Base-by-base conservation (phyloP, 306 rosid species). In the Pueraria montana region DNA sequence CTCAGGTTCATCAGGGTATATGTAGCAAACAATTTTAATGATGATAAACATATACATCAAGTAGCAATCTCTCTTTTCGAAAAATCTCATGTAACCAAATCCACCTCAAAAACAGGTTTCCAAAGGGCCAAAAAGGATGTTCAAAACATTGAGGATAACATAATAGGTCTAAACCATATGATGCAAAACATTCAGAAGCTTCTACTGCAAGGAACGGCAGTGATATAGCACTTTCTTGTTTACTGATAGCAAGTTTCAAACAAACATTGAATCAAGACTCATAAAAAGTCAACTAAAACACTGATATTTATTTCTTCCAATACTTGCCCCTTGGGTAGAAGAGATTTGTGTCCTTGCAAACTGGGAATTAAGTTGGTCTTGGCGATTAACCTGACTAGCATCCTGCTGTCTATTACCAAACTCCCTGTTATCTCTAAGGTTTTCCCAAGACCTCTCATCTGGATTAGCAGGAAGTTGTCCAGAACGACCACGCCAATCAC, bases 401-500 rank as follows among this genome's bases (percentile, higher is more conserved):
- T 90, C 96, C 77, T 84, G 96, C 87, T 85, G 91, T 76, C 86
- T 73, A 55, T 87, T 83, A n/a, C 87, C 93, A 84, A 85, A 76
- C 59, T 89, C 94, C 77, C 74, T 88, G 70, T 82, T 87, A 27
- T 91, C 97, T 40, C 88, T 78, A 30, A 49, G 74, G 13, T 84
- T 55, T 23, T 89, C 92, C 94, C 91, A 84, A 58, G 94, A 89
- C 78, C 87, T 89, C 27, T 92, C 94, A 46, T 92, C 93, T 59
- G 84, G 88, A 56, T 87, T 43, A 27, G 91, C 14, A 72, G 94
- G 79, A 83, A 84, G 46, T 72, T 86, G 91, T 14, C 90, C 92
- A 80, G 95, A 80, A 3, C 97, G 95, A 76, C 87, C 92, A 82
- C 87, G 98, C 98, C 98, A 94, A 79, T 92, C 95, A 64, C 97